Conservation (phyloP, 768 basidiomycete genomes). For the Pleurotus pulmonarius region DNA sequence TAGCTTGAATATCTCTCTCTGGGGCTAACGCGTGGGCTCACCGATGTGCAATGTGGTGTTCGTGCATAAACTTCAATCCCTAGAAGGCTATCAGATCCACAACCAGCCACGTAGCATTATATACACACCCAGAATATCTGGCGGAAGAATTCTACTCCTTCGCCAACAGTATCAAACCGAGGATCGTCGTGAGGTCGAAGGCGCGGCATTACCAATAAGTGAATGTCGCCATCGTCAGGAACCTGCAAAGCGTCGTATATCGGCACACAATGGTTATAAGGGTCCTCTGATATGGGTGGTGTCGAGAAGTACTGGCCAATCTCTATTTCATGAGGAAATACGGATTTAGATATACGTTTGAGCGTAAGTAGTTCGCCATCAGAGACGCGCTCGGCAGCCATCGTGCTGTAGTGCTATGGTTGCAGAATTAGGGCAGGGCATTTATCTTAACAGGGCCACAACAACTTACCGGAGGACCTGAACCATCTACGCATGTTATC, state of each 20-base stretch:
- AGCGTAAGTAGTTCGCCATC: slow-evolving; percentile 24
- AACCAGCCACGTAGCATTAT: too few species aligned
- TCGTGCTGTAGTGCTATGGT: not conserved
- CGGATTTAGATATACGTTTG: slow-evolving; percentile 17
- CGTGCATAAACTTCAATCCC: slow-evolving; percentile 33
- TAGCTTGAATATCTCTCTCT: too few species aligned
- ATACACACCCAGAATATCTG: slow-evolving; percentile 28
- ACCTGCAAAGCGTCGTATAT: slow-evolving; percentile 18
- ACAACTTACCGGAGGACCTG: not conserved
- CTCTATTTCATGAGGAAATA: slow-evolving; percentile 21
- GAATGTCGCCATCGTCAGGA: slow-evolving; percentile 12
- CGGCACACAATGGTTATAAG: slow-evolving; percentile 25
- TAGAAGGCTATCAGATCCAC: slow-evolving; percentile 7
- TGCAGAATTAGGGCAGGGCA: not conserved
- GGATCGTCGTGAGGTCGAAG: slow-evolving; percentile 14
- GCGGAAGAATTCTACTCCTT: slow-evolving; percentile 26
- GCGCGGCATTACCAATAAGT: slow-evolving; percentile 20
- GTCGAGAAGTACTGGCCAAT: slow-evolving; percentile 23
- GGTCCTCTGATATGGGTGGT: slow-evolving; percentile 4
- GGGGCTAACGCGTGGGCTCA: not conserved
- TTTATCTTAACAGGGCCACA: not conserved
- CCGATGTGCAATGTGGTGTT: slow-evolving; percentile 30
- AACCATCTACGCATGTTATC: slow-evolving; percentile 8
- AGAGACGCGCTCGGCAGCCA: slow-evolving; percentile 25
- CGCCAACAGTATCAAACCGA: slow-evolving; percentile 26